phyloP scores from a whole-genome alignment of 1,139 yeast species.

The Kurtzmaniella natalensis region DNA sequence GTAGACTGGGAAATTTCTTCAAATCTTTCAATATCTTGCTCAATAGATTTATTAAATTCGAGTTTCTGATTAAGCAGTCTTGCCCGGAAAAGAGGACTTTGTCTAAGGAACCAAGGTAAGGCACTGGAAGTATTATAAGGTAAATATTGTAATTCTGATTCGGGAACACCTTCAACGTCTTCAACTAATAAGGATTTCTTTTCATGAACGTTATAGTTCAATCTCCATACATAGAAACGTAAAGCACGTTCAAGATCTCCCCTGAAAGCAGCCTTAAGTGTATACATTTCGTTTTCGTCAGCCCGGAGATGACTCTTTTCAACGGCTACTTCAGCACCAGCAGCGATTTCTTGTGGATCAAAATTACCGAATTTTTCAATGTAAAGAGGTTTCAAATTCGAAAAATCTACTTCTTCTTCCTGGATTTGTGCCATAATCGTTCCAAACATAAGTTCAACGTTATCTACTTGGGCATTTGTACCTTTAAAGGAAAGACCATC shows the following conservation, averaged over 20 bases:
- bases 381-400: conserved; percentile 20
- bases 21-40: background rate
- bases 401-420: conserved; percentile 29
- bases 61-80: background rate
- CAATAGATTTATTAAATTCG: background rate
- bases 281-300: conserved; percentile 19
- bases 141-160: conserved; percentile 10
- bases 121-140: conserved; percentile 32
- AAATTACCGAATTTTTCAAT: conserved; percentile 23
- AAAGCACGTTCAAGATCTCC: conserved; percentile 30
- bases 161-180: conserved; percentile 10
- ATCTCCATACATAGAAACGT: conserved; percentile 35
- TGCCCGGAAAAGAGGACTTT: background rate
- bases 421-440: conserved; percentile 31
- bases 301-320: too few relatives aligned
- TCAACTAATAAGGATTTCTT: conserved; percentile 16
- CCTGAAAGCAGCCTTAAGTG: conserved; percentile 26
- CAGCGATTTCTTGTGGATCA: conserved; percentile 23
- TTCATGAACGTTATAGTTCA: conserved; percentile 31
- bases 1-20: background rate
- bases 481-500: conserved; percentile 23
- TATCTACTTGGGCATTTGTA: conserved; percentile 29
- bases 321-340: conserved; percentile 34
- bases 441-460: conserved; percentile 28
- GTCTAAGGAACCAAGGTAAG: conserved; percentile 38